Base-by-base conservation (phyloP, 176 grass and related monocot species). In the Otatea glauca region DNA sequence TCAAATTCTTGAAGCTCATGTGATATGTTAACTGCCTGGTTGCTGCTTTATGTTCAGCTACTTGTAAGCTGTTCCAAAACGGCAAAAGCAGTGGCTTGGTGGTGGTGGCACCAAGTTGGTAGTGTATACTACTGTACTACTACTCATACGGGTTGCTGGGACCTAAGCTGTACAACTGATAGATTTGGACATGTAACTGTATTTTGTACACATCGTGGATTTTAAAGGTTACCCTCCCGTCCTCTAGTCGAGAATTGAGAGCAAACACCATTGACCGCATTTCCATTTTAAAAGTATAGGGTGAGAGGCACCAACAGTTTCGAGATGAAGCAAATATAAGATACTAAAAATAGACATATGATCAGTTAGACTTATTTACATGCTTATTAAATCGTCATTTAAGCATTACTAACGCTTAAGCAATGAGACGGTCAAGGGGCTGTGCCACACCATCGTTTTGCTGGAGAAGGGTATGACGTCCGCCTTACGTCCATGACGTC, bases 121-220 rank as follows among this genome's bases (percentile, higher is more conserved):
- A 59, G 35, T 70, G 64, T 18, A 54, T 42, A 13, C 39, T 63
- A 3, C 51, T 54, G 17, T 54, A 50, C 14, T 51, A 13, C 11
- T 60, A 18, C 47, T 70, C 32, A 20, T 42, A 9, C 16, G 42
- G 43, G 62, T 69, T 86, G 48, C 5, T 35, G 55, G 43, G 44
- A 71, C 18, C 65, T 50, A n/a, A 25, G 25, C 29, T 79, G 59
- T 54, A 65, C 9, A 83, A 23, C 23, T 75, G 74, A 51, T 50
- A 72, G 73, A 91, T 88, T 70, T 79, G 41, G 77, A 88, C 77
- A 35, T 2, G 29, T 75, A 86, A 48, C 88, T 65, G 44, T 21
- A 79, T 80, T 81, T 42, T 70, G 72, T 45, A 78, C 41, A n/a
- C 84, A 50, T 15, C 35, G 80, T 79, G 60, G 54, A 11, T 85